Evolutionary conservation across 192 early-diverging fungal species (phyloP), one percentile per base, ranked within the genome.

Genomic region (Backusella luteola): DNA sequence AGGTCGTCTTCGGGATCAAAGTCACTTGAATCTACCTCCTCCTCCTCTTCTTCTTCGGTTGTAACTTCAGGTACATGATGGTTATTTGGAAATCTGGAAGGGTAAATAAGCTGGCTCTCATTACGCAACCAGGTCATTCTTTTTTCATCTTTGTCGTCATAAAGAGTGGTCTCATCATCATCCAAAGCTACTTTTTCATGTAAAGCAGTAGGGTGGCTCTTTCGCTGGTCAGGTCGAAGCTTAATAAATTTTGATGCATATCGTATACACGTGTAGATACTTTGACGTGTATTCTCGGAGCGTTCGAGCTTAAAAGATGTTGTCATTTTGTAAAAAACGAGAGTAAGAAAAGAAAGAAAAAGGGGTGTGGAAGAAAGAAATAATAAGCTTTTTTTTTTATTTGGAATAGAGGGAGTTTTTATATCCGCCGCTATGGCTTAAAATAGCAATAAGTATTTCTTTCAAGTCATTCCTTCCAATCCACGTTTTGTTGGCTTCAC

Each of bases 371-470:
- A 26, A 12, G 26, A 59, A 11, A 26, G 8, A 59, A 59, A 59
- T 21, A 59, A 59, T 23, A 59, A 26, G 53, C 23, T 59, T 59
- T 59, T 59, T 59, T 11, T 26, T 26, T 26, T 9, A 3, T 9
- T 23, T 21, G 4, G 15, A 44, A 11, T 0, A 39, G 42, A 17
- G 23, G 53, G 23, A 1, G 21, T 59, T 11, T 59, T 26, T 59
- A 59, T 59, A 59, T 59, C 23, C 53, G 53, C 4, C 23, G 53
- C 5, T 59, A 26, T 26, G 3, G n/a, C 53, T 59, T 59, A 59
- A 59, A 59, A 59, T 59, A 59, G 53, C 3, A 59, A 59, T 26
- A 59, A 59, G 53, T 59, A 44, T 59, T 59, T 59, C 53, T 59
- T 59, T 59, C n/a, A 59, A 26, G 0, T 59, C 53, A 26, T 59